Evolutionary conservation across 1,284 basidiomycete genomes (phyloP).

Genomic region (Xerocomus minutiporus): DNA sequence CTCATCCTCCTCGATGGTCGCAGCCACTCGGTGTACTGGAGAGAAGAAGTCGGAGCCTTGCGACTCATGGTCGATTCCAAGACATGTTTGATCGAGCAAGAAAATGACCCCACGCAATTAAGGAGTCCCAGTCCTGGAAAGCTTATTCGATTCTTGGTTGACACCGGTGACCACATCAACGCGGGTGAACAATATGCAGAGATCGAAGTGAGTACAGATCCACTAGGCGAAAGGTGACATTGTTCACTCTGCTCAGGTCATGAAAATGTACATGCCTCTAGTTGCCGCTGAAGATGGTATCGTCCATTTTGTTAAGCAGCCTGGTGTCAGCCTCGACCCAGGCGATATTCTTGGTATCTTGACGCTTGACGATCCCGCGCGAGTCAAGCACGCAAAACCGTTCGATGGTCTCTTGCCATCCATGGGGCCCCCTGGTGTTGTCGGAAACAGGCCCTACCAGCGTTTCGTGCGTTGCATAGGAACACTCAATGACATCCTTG

Average conservation of each 20-base stretch:
- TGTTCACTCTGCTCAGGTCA: constrained; percentile 56
- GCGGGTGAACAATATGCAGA: constrained; percentile 97
- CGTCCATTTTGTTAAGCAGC: constrained; percentile 97
- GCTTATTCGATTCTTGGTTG: constrained; percentile 91
- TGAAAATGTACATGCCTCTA: constrained; percentile 99
- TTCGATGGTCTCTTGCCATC: constrained; percentile 90
- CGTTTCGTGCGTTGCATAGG: constrained; percentile 74
- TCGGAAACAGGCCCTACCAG: constrained; percentile 92
- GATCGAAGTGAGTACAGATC: constrained; percentile 69
- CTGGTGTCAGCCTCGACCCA: constrained; percentile 94
- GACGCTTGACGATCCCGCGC: constrained; percentile 92
- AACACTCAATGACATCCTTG: constrained; percentile 87
- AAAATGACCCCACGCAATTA: constrained; percentile 98
- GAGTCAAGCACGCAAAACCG: constrained; percentile 97
- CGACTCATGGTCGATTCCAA: constrained; percentile 94
- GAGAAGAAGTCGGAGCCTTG: constrained; percentile 94
- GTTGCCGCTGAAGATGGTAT: constrained; percentile 94
- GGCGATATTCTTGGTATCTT: constrained; percentile 98
- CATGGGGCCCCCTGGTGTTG: constrained; percentile 82
- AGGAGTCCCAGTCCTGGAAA: constrained; percentile 97
- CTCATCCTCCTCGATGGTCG: constrained; percentile 89
- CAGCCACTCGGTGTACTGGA: constrained; percentile 98
- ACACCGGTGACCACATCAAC: constrained; percentile 95
- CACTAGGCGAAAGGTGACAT: constrained; percentile 1
- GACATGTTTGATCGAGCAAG: constrained; percentile 98